phyloP scores from a whole-genome alignment of 345 rosid genomes.

The Gossypium rotundifolium region DNA sequence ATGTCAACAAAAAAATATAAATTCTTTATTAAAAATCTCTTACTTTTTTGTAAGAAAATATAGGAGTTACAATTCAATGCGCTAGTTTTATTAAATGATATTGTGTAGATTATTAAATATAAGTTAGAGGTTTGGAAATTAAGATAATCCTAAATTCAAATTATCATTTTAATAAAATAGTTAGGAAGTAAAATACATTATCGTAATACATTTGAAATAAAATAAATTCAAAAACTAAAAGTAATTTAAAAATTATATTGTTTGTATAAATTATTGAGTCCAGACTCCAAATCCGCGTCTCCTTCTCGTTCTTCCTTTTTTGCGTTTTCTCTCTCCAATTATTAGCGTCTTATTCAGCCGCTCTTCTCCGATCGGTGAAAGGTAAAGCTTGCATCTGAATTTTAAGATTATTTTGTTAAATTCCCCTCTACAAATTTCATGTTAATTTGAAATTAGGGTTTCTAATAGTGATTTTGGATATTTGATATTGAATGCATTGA shows the following conservation, averaged over 20 bases:
- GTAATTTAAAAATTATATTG: neutral
- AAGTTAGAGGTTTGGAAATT: too few relatives aligned
- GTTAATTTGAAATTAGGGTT: neutral
- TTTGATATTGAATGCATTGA: slow-evolving; percentile 15
- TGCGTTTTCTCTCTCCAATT: slow-evolving; percentile 8
- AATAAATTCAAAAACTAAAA: neutral
- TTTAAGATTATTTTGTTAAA: slow-evolving; percentile 17
- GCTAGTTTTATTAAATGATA: too few relatives aligned
- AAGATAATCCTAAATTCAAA: too few relatives aligned
- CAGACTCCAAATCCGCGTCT: slow-evolving; percentile 28
- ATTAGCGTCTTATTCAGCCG: slow-evolving; percentile 31
- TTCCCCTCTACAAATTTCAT: slow-evolving; percentile 10
- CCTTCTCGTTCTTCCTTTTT: slow-evolving; percentile 20
- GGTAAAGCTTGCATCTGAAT: slow-evolving; percentile 4
- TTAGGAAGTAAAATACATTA: too few relatives aligned
- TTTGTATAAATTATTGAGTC: slow-evolving; percentile 10
- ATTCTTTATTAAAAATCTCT: too few relatives aligned
- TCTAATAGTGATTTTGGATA: neutral
- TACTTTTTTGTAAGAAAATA: too few relatives aligned
- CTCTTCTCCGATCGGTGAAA: slow-evolving; percentile 26
- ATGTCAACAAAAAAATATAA: too few relatives aligned
- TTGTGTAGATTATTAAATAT: too few relatives aligned
- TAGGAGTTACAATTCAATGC: too few relatives aligned
- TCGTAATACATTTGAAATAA: neutral
- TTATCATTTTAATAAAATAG: too few relatives aligned